These are phyloP conservation scores for Talaromyces proteolyticus DNA, from an alignment of 495 filamentous ascomycete species.

Conservation along the genomic window DNA sequence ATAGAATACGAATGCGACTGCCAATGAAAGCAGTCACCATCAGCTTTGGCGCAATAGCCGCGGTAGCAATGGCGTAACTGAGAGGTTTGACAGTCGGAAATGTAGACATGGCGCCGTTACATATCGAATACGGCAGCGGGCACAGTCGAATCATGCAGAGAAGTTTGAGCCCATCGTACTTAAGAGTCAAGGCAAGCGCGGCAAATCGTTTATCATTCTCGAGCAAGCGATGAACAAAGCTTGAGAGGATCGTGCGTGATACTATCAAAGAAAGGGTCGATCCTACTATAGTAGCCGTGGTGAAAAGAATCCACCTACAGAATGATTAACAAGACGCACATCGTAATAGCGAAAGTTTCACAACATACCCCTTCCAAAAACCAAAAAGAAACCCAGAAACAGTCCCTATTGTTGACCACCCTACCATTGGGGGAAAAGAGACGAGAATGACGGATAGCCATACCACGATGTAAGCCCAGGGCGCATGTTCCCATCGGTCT, in stretches of 20 bases:
- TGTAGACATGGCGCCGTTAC: constrained; percentile 89
- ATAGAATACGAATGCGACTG: constrained; percentile 55
- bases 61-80: constrained; percentile 76
- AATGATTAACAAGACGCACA: constrained; percentile 3
- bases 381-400: constrained; percentile 91
- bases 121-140: constrained; percentile 89
- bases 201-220: constrained; percentile 75
- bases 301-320: constrained; percentile 71
- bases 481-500: constrained; percentile 61
- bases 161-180: constrained; percentile 81
- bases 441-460: constrained; percentile 72
- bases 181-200: constrained; percentile 59
- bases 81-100: constrained; percentile 78
- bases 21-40: constrained; percentile 93
- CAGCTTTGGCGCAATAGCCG: constrained; percentile 72
- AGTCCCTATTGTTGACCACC: constrained; percentile 83
- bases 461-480: constrained; percentile 69
- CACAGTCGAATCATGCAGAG: constrained; percentile 91
- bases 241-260: constrained; percentile 68
- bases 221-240: constrained; percentile 73
- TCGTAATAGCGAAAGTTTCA: not conserved
- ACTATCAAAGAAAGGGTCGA: constrained; percentile 72
- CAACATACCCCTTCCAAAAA: constrained; percentile 68
- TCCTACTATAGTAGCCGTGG: constrained; percentile 71
- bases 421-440: constrained; percentile 87